phyloP scores from a whole-genome alignment of 192 early-diverging fungal genomes.

The Entomortierella chlamydospora region DNA sequence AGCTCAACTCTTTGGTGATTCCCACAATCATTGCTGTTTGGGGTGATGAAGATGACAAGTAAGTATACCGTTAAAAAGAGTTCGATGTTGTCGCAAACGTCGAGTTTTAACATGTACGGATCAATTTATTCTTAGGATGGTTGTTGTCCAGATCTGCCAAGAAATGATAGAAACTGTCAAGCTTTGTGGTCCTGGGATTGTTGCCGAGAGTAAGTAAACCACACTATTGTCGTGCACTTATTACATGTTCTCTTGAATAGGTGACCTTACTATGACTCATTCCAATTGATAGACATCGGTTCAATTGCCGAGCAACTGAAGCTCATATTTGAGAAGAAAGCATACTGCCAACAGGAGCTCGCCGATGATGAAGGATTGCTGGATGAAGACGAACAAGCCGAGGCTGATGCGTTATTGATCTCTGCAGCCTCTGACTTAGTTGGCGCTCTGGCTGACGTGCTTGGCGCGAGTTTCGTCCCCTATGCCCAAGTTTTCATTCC shows the following conservation, averaged over 20 bases:
- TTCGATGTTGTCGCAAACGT: neutral
- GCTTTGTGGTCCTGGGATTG: conserved; percentile 77
- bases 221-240: neutral
- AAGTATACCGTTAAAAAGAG: conserved; percentile 19
- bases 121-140: conserved; percentile 55
- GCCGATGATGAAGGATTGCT: conserved; percentile 71
- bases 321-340: conserved; percentile 78
- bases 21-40: conserved; percentile 78
- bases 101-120: no score
- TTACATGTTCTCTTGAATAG: neutral
- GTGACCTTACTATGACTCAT: neutral
- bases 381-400: conserved; percentile 88
- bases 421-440: conserved; percentile 85
- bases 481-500: conserved; percentile 86
- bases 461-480: conserved; percentile 80
- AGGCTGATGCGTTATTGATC: conserved; percentile 86
- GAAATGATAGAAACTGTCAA: conserved; percentile 79
- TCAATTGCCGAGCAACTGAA: conserved; percentile 53
- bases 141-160: conserved; percentile 83
- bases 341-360: conserved; percentile 77
- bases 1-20: conserved; percentile 75
- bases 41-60: conserved; percentile 86
- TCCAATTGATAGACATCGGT: conserved; percentile 22
- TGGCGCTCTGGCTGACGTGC: conserved; percentile 76
- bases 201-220: conserved; percentile 61